These are phyloP conservation scores for Dryadomyces quercivorus DNA, from an alignment of 2,329 filamentous ascomycete species.

Conservation along the genomic window DNA sequence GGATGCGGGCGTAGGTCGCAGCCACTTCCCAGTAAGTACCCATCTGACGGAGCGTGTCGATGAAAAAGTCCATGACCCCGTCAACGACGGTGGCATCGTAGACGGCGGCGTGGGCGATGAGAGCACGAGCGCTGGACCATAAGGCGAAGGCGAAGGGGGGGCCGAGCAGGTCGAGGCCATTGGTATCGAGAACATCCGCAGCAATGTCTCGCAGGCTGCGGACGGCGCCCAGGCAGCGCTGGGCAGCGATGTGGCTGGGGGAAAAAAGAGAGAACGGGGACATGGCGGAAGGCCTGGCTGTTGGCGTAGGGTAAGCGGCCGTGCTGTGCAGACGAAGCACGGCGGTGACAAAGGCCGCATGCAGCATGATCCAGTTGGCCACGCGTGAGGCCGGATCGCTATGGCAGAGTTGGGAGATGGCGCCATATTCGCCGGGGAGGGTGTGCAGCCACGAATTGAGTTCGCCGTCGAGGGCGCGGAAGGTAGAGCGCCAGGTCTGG, in stretches of 20 bases:
- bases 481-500: constrained; percentile 77
- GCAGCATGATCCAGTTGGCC: constrained; percentile 81
- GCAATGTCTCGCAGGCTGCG: constrained; percentile 70
- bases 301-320: constrained; percentile 59
- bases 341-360: constrained; percentile 79
- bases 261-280: constrained; percentile 65
- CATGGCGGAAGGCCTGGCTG: constrained; percentile 44
- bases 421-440: constrained; percentile 71
- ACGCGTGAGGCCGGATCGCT: constrained; percentile 56
- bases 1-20: constrained; percentile 64
- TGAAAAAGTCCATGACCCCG: constrained; percentile 69
- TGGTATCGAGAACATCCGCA: constrained; percentile 63
- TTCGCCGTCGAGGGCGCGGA: constrained; percentile 70
- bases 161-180: constrained; percentile 66
- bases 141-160: constrained; percentile 85
- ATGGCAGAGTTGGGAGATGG: constrained; percentile 67
- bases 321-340: constrained; percentile 85
- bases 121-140: constrained; percentile 77
- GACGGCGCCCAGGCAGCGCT: constrained; percentile 71
- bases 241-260: constrained; percentile 71
- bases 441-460: constrained; percentile 75
- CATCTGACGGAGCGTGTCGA: constrained; percentile 70
- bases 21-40: constrained; percentile 79
- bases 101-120: constrained; percentile 74
- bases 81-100: constrained; percentile 28